phyloP scores from a whole-genome alignment of 257 asterid species.

The Solanum sejunctum region DNA sequence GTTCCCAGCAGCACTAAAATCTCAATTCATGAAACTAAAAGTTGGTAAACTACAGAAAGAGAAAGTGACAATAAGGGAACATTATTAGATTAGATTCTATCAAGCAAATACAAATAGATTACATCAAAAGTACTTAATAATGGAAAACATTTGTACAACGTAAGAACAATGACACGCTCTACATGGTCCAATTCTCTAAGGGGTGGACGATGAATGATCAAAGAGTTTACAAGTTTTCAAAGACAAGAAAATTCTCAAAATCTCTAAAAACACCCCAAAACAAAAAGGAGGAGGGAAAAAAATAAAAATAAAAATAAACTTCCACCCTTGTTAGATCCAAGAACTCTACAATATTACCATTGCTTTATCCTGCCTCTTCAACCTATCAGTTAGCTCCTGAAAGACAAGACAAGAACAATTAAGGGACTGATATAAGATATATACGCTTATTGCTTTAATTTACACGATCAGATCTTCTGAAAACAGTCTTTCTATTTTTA shows the following conservation, averaged over 20 bases:
- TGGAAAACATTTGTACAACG: conserved; percentile 1
- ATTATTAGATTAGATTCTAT: not conserved
- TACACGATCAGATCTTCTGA: not conserved
- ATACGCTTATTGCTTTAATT: not conserved
- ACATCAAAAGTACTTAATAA: not conserved
- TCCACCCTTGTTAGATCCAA: not conserved
- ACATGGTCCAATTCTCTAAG: not conserved
- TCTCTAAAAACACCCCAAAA: not conserved
- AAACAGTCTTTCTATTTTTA: too few relatives aligned
- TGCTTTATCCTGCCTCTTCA: not conserved
- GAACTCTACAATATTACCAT: not conserved
- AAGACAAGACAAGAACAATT: not conserved
- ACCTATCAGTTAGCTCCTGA: not conserved
- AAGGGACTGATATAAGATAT: not conserved
- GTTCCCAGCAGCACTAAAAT: not conserved
- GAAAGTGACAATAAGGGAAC: not conserved
- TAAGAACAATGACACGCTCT: not conserved
- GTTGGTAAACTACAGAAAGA: not conserved
- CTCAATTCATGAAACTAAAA: not conserved
- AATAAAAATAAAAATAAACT: too few relatives aligned
- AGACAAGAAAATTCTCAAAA: not conserved
- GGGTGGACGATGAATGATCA: not conserved
- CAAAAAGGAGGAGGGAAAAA: not conserved
- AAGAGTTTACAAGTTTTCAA: not conserved
- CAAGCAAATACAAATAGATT: not conserved